Conservation (phyloP, 495 filamentous ascomycete genomes). For the Staphylotrichum tortipilum region DNA sequence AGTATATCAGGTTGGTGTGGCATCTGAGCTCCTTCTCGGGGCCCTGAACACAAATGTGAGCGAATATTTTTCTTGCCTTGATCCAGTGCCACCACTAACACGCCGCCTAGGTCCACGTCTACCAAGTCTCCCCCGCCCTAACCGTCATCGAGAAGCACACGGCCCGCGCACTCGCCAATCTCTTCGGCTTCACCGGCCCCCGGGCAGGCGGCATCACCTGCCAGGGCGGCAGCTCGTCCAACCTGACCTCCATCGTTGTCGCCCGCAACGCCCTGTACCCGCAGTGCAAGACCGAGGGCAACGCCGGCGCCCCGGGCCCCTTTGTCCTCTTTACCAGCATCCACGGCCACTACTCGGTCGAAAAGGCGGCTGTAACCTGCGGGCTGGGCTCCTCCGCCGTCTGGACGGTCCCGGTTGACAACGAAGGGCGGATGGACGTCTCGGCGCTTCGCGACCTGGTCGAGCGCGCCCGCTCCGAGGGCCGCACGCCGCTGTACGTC, state of each 20-base stretch:
- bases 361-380: slow-evolving; percentile 81
- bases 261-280: slow-evolving; percentile 83
- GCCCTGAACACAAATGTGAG: slow-evolving; percentile 78
- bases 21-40: slow-evolving; percentile 72
- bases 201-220: slow-evolving; percentile 80
- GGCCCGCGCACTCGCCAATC: slow-evolving; percentile 53
- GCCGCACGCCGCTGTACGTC: slow-evolving; percentile 82
- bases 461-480: slow-evolving; percentile 46
- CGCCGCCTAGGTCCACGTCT: slow-evolving; percentile 56
- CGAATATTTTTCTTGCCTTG: no score
- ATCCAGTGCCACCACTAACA: slow-evolving; percentile 1
- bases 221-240: slow-evolving; percentile 77
- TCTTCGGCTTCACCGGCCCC: slow-evolving; percentile 67
- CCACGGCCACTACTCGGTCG: slow-evolving; percentile 90
- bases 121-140: slow-evolving; percentile 80
- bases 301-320: slow-evolving; percentile 41
- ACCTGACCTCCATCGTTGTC: slow-evolving; percentile 78
- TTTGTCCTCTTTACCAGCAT: slow-evolving; percentile 84
- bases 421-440: slow-evolving; percentile 60
- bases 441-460: slow-evolving; percentile 55
- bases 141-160: slow-evolving; percentile 79
- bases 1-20: slow-evolving; percentile 56
- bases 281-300: slow-evolving; percentile 61
- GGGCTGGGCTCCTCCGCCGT: slow-evolving; percentile 72
- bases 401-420: slow-evolving; percentile 65